These are phyloP conservation scores for Rhizopogon vesiculosus DNA, from an alignment of 768 basidiomycete genomes.

Conservation along the genomic window DNA sequence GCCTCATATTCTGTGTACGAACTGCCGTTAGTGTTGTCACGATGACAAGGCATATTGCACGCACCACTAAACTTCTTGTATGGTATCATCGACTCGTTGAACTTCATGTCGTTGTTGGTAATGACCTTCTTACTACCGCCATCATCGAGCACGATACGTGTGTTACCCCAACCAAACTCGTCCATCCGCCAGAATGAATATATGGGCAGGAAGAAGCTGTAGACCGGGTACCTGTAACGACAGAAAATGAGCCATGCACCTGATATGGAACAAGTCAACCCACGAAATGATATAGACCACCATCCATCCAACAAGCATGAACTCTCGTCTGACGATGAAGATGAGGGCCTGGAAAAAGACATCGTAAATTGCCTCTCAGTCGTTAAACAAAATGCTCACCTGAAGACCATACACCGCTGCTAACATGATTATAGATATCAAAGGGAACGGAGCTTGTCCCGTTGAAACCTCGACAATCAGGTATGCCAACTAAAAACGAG, in stretches of 20 bases:
- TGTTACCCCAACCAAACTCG: constrained; percentile 66
- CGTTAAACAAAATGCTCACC: constrained; percentile 22
- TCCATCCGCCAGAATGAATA: constrained; percentile 79
- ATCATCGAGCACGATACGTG: constrained; percentile 62
- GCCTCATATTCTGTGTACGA: constrained; percentile 59
- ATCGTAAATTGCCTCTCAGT: not conserved
- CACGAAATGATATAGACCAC: constrained; percentile 64
- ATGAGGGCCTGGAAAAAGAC: constrained; percentile 41
- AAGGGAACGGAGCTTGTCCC: constrained; percentile 48
- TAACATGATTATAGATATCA: constrained; percentile 63
- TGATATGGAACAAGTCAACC: constrained; percentile 18
- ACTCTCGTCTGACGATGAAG: constrained; percentile 70
- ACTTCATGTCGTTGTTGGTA: constrained; percentile 58
- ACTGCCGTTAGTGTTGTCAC: constrained; percentile 8
- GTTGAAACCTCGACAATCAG: constrained; percentile 55
- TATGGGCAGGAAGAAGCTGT: constrained; percentile 62
- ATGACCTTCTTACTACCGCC: constrained; percentile 63
- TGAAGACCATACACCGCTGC: constrained; percentile 68
- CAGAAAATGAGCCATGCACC: constrained; percentile 1
- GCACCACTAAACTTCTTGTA: constrained; percentile 67
- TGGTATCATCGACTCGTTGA: constrained; percentile 74
- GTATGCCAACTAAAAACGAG: constrained; percentile 43
- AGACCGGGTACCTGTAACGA: constrained; percentile 51
- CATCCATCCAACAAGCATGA: constrained; percentile 75
- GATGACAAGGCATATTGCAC: constrained; percentile 15